Conservation (phyloP, 805 yeast genomes). For the Barnettozyma botsteinii region DNA sequence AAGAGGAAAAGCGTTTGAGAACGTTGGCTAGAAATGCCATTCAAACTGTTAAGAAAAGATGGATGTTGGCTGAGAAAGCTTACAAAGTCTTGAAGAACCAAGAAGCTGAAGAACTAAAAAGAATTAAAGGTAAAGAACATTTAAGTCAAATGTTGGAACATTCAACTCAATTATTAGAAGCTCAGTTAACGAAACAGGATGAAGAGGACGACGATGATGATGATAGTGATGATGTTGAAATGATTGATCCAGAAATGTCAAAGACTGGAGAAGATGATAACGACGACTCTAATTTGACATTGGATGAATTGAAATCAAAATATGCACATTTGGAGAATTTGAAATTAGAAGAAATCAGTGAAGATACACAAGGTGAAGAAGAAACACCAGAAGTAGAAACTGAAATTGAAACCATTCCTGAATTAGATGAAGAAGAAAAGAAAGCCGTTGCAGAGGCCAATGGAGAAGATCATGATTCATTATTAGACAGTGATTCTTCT, state of each 20-base stretch:
- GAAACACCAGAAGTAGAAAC: conserved; percentile 17
- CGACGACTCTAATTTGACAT: conserved; percentile 27
- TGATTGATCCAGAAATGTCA: background rate
- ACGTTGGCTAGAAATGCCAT: conserved; percentile 76
- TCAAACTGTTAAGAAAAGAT: conserved; percentile 79
- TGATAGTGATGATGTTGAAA: conserved; percentile 24
- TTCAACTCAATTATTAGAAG: conserved; percentile 83
- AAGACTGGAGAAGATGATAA: conserved; percentile 12
- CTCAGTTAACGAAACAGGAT: conserved; percentile 52
- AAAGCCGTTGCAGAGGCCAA: conserved; percentile 26
- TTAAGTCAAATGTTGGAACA: conserved; percentile 83
- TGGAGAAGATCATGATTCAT: conserved; percentile 15
- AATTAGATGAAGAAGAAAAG: conserved; percentile 18
- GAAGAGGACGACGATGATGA: conserved; percentile 22
- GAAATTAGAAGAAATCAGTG: conserved; percentile 26
- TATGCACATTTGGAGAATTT: conserved; percentile 23
- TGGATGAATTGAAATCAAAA: conserved; percentile 24
- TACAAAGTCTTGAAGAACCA: conserved; percentile 66
- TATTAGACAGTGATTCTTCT: conserved; percentile 28
- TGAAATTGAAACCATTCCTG: conserved; percentile 20
- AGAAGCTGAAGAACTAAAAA: conserved; percentile 73
- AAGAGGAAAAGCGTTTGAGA: conserved; percentile 62
- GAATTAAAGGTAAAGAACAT: conserved; percentile 80
- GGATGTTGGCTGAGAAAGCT: conserved; percentile 87
- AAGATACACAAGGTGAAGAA: conserved; percentile 19